Percentiles rank a stretch among this genome's conserved stretches.
Evolutionary conservation across 1,284 basidiomycete genomes (phyloP).

Genomic region (Phylloporus sp.): DNA sequence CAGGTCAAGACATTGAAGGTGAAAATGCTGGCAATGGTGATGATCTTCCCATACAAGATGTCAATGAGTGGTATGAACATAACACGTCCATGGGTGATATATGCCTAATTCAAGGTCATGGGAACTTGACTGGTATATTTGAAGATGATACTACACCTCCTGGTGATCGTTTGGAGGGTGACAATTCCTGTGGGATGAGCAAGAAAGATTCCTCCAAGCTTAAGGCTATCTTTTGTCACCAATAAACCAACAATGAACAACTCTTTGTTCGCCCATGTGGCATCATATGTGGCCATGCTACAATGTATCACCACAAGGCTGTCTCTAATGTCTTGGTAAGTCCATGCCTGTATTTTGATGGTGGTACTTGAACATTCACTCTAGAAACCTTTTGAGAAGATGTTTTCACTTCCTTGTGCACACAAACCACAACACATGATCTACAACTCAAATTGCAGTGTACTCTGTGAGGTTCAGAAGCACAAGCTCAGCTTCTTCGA

Average conservation of each 20-base stretch:
- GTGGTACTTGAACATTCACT: too few species aligned
- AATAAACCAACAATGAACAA: neutral
- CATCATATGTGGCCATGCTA: neutral
- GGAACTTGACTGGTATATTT: too few species aligned
- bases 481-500: neutral
- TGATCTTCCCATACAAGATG: too few species aligned
- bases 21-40: too few species aligned
- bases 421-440: neutral
- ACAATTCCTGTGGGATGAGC: too few species aligned
- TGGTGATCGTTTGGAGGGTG: too few species aligned
- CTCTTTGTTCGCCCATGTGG: neutral
- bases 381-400: neutral
- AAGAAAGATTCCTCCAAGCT: neutral
- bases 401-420: neutral
- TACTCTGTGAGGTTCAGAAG: neutral
- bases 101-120: too few species aligned
- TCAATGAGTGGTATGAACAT: too few species aligned
- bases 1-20: too few species aligned
- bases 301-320: neutral
- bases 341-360: neutral
- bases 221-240: neutral
- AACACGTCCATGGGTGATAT: too few species aligned
- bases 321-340: neutral
- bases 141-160: too few species aligned
- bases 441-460: slow-evolving; percentile 1